phyloP scores from a whole-genome alignment of 148 eudicot species.

The Salicornia ramosissima region DNA sequence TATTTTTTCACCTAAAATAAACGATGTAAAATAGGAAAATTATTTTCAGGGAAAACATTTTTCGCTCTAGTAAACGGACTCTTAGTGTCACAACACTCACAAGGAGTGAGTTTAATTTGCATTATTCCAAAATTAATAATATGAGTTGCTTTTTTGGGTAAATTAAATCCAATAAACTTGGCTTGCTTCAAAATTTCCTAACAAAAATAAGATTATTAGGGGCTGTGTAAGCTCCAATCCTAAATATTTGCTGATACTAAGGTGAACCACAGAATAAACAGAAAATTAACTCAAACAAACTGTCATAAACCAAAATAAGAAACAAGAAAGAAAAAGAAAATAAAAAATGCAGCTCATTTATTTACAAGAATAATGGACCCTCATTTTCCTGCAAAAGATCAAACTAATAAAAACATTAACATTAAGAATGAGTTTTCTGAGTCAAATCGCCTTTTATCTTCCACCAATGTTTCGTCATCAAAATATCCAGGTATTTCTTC shows the following conservation, averaged over 20 bases:
- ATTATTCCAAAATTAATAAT: too few relatives aligned
- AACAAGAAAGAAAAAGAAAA: constrained; percentile 4
- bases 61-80: too few relatives aligned
- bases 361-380: constrained; percentile 20
- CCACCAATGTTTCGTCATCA: constrained; percentile 8
- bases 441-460: constrained; percentile 22
- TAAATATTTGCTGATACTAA: constrained; percentile 14
- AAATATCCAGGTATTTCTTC: neutral
- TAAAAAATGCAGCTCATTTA: neutral
- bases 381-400: constrained; percentile 1
- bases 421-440: neutral
- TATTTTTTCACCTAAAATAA: too few relatives aligned
- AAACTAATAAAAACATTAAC: neutral
- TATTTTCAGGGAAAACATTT: too few relatives aligned
- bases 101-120: too few relatives aligned
- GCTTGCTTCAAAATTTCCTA: constrained; percentile 1
- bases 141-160: neutral
- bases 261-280: constrained; percentile 18
- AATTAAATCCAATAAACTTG: neutral
- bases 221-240: neutral
- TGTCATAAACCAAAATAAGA: constrained; percentile 10
- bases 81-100: too few relatives aligned
- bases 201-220: neutral
- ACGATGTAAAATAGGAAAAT: too few relatives aligned
- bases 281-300: constrained; percentile 8